Conservation (phyloP, 352 stramenopile species). For the Phytophthora multivora region DNA sequence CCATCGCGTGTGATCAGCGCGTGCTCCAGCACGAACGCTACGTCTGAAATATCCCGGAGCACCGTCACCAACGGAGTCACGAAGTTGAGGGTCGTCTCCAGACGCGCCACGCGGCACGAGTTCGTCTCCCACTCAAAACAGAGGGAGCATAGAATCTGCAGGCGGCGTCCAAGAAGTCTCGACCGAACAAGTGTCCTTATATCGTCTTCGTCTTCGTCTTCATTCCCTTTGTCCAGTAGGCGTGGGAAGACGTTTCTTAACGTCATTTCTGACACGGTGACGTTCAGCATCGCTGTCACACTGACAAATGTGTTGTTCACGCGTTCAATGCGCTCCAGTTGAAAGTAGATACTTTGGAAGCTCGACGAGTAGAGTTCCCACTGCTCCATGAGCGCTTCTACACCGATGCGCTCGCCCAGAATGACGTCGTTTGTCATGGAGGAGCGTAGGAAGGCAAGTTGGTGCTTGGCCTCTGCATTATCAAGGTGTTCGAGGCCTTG, state of each 20-base stretch:
- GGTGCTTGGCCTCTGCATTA: constrained; percentile 5
- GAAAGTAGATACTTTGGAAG: constrained; percentile 35
- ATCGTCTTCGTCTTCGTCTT: not conserved
- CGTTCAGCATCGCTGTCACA: constrained; percentile 6
- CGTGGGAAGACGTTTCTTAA: constrained; percentile 16
- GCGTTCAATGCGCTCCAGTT: constrained; percentile 28
- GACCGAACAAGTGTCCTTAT: not conserved
- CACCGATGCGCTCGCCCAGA: constrained; percentile 16
- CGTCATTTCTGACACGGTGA: constrained; percentile 1
- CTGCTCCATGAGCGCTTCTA: constrained; percentile 25
- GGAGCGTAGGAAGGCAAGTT: constrained; percentile 31
- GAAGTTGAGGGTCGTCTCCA: constrained; percentile 17
- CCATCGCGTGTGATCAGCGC: constrained; percentile 16
- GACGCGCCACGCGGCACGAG: not conserved
- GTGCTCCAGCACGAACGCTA: constrained; percentile 10
- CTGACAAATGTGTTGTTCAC: constrained; percentile 13
- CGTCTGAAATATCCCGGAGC: constrained; percentile 5
- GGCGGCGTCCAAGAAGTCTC: constrained; percentile 13
- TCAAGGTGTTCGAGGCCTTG: not conserved
- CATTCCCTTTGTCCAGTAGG: not conserved
- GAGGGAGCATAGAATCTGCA: constrained; percentile 10
- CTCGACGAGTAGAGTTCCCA: constrained; percentile 27
- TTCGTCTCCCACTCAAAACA: constrained; percentile 15
- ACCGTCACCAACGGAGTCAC: constrained; percentile 4
- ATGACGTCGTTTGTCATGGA: constrained; percentile 27